Base-by-base conservation (phyloP, 345 rosid species). In the Aquilaria yunnanensis region DNA sequence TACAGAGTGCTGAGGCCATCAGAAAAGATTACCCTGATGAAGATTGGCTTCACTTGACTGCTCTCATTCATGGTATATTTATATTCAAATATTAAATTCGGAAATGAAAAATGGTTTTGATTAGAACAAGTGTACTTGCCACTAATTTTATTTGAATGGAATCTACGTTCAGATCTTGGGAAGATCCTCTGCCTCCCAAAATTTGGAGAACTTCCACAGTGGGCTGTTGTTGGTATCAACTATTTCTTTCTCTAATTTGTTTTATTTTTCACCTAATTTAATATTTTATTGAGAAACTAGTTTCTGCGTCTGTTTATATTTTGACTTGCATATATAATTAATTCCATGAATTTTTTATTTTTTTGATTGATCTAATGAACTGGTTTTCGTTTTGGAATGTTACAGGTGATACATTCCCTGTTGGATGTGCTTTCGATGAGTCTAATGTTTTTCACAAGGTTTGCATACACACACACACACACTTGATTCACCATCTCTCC, bases 1-100 rank as follows among this genome's bases (percentile, higher is more conserved):
- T 86, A 32, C 92, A 86, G 70, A 79, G 83, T 1, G 87, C 92
- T 54, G 93, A 86, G 72, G 90, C 89, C 32, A 75, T 84, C 60
- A 70, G 87, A 14, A 80, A 72, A 57, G 89, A 84, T 49, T 86
- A 81, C 58, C 92, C 92, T 9, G 33, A 78, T n/a, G 81, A 86
- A 57, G 84, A 80, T 2, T 86, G 92, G 92, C 79, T 86, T 14
- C 92, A 83, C 65, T 71, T 86, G 54, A 83, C 89, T 10, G 92
- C 83, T 30, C 81, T 81, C 1, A 83, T 83, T 57, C 87, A 86
- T 61, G 89, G 89, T 86, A 76, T 54, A 14, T 31, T 23, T 23
- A 23, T 23, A 16, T 1, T 2, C 3, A 8, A 9, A 10, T 49
- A 32, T 51, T 52, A 4, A 1, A 14, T 1, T 10, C 31, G 23